A percentile compares a stretch with the other conserved stretches of the same genome.
phyloP scores from a whole-genome alignment of 2,329 filamentous ascomycete species.

The Septoria petroselini region DNA sequence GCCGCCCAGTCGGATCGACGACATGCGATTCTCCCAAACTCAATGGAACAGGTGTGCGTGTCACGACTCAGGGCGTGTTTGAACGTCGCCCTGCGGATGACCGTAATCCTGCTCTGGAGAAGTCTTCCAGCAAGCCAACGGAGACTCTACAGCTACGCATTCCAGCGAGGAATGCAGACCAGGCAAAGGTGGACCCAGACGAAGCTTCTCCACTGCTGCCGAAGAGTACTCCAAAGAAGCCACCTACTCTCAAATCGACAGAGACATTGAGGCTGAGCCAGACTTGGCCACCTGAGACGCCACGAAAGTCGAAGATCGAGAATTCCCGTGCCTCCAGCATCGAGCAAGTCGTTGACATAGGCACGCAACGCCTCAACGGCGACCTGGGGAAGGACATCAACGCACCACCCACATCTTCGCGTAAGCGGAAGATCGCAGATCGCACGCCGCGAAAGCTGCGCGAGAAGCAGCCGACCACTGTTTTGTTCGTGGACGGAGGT shows the following conservation, averaged over 20 bases:
- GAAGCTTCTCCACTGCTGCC: neutral
- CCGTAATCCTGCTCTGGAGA: neutral
- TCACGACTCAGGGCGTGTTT: neutral
- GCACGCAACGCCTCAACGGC: no score
- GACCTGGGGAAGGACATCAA: no score
- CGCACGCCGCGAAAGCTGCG: conserved; percentile 16
- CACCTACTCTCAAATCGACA: neutral
- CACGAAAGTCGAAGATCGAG: neutral
- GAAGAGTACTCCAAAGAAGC: neutral
- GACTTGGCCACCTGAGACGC: neutral
- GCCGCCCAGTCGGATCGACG: neutral
- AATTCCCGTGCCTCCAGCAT: neutral
- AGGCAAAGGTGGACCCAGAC: neutral
- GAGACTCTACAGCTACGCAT: conserved; percentile 7
- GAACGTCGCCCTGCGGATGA: conserved; percentile 2
- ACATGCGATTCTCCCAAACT: conserved; percentile 1
- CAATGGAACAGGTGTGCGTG: conserved; percentile 6
- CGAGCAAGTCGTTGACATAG: neutral
- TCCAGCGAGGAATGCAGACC: neutral
- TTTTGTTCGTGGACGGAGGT: neutral
- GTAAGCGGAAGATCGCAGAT: conserved; percentile 19
- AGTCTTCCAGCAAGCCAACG: neutral
- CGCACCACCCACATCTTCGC: neutral
- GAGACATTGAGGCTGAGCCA: neutral
- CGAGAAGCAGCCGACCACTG: conserved; percentile 4